Conservation (phyloP, 176 grass and related monocot species). For the Triticum aestivum region DNA sequence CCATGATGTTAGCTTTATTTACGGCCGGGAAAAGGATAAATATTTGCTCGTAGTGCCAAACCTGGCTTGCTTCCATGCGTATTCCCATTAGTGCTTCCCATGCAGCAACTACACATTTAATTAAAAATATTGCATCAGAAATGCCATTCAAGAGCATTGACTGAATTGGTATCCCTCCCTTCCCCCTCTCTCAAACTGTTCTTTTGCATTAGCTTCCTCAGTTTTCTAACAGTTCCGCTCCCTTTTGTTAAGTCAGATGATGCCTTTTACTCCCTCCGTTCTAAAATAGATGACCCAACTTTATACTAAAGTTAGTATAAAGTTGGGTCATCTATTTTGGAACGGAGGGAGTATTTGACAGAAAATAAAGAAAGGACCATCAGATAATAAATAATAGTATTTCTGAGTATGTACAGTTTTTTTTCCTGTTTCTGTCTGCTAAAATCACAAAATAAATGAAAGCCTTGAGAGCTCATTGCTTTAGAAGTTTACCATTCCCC, state of each 20-base stretch:
- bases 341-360: background rate
- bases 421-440: background rate
- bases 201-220: background rate
- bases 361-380: background rate
- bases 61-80: slow-evolving; percentile 68
- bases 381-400: background rate
- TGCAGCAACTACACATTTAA: slow-evolving; percentile 63
- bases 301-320: too few relatives aligned
- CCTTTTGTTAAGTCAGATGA: background rate
- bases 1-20: slow-evolving; percentile 35
- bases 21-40: background rate
- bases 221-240: background rate
- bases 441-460: background rate
- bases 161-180: background rate
- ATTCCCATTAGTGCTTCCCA: slow-evolving; percentile 76
- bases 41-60: slow-evolving; percentile 27
- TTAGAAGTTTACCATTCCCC: background rate
- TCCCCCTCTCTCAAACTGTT: background rate
- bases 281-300: too few relatives aligned
- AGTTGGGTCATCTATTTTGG: too few relatives aligned
- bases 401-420: background rate
- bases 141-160: slow-evolving; percentile 16
- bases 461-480: background rate
- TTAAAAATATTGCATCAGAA: slow-evolving; percentile 29
- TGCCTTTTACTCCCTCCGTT: background rate